Conservation (phyloP, 108 stramenopile species). For the Fragilariopsis cylindrus region DNA sequence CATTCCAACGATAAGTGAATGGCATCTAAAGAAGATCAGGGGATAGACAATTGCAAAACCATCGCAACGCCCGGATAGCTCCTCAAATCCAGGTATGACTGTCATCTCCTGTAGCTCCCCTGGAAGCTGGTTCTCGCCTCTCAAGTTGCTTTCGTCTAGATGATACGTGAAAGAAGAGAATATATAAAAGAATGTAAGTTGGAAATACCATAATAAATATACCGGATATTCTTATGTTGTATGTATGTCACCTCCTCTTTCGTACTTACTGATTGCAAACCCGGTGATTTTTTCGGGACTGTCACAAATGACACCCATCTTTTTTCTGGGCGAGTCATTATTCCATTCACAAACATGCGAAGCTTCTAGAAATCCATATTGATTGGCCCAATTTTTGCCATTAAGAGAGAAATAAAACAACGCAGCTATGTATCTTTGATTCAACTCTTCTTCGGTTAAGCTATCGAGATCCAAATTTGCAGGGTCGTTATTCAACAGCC, state of each 20-base stretch:
- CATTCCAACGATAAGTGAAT: too few relatives aligned
- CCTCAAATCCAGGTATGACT: conserved; percentile 40
- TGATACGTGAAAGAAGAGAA: not conserved
- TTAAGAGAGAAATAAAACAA: conserved; percentile 42
- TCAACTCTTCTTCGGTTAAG: conserved; percentile 21
- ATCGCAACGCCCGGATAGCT: not conserved
- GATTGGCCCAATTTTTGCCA: conserved; percentile 41
- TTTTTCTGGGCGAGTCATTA: conserved; percentile 11
- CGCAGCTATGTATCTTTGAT: conserved; percentile 46
- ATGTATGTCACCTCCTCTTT: not conserved
- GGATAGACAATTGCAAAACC: not conserved
- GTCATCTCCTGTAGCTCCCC: conserved; percentile 48
- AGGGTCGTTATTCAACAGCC: conserved; percentile 52
- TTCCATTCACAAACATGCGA: conserved; percentile 36
- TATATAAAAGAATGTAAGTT: not conserved
- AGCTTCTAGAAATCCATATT: conserved; percentile 20
- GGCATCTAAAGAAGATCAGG: too few relatives aligned
- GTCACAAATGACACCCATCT: conserved; percentile 27
- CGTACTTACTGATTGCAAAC: conserved; percentile 27
- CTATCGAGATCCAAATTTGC: conserved; percentile 38
- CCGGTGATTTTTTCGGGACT: conserved; percentile 17
- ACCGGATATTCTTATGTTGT: not conserved
- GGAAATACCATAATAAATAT: not conserved
- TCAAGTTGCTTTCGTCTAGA: conserved; percentile 44
- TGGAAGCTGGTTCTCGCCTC: conserved; percentile 50